Conservation (phyloP, 768 basidiomycete species). For the Grammothele lineata region DNA sequence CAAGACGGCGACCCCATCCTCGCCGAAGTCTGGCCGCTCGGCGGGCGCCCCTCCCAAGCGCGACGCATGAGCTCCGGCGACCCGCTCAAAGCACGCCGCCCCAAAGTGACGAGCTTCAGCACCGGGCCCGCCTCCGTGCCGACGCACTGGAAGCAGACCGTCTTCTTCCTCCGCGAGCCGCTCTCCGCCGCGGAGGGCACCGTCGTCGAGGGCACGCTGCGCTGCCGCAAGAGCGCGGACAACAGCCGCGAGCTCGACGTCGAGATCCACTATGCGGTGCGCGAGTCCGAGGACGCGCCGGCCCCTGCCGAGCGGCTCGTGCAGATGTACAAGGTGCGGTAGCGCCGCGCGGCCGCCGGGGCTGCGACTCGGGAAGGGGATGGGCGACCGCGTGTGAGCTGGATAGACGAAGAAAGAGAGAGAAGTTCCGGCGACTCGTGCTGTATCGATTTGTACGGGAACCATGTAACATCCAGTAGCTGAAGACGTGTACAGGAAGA, state of each 20-base stretch:
- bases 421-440: no score
- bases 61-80: constrained; percentile 55
- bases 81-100: constrained; percentile 37
- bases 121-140: constrained; percentile 84
- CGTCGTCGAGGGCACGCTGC: constrained; percentile 73
- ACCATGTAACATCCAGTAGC: no score
- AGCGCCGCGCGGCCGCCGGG: no score
- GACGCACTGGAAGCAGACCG: constrained; percentile 96
- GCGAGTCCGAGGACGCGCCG: constrained; percentile 31
- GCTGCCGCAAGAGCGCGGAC: constrained; percentile 69
- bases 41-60: constrained; percentile 56
- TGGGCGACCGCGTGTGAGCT: no score
- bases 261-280: constrained; percentile 75
- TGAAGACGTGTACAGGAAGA: no score
- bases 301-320: constrained; percentile 47
- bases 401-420: no score
- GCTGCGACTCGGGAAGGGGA: no score
- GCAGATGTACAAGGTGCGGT: constrained; percentile 79
- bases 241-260: constrained; percentile 90
- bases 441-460: no score
- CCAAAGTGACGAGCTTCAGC: constrained; percentile 68
- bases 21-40: constrained; percentile 81
- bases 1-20: constrained; percentile 55
- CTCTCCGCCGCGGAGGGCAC: constrained; percentile 79
- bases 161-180: constrained; percentile 81